Conservation (phyloP, 768 basidiomycete species). For the Pholiota microspora region DNA sequence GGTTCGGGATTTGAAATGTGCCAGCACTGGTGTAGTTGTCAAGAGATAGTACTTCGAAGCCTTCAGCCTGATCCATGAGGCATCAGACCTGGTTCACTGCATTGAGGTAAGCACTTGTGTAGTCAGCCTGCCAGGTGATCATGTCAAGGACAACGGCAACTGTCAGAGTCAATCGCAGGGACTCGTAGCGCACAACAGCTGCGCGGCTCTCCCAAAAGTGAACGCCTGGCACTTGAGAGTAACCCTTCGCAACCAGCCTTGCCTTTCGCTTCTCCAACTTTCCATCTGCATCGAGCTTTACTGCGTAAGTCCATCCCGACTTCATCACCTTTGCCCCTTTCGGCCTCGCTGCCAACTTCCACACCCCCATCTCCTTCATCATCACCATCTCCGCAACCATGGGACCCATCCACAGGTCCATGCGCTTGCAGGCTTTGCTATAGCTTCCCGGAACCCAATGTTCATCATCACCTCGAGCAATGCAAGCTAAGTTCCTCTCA, state of each 20-base stretch:
- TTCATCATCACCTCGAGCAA: no score
- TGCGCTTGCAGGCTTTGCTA: neutral
- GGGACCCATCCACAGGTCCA: neutral
- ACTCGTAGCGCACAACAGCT: constrained; percentile 1
- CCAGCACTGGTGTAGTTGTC: neutral
- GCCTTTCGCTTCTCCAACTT: constrained; percentile 29
- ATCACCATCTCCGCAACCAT: neutral
- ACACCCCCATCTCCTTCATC: neutral
- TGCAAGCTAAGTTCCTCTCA: no score
- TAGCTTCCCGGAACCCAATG: no score
- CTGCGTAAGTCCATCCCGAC: constrained; percentile 10
- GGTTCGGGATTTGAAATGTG: no score
- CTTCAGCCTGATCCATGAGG: neutral
- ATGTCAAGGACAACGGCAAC: neutral
- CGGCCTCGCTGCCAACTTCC: no score
- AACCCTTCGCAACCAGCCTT: constrained; percentile 39
- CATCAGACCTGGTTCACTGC: neutral
- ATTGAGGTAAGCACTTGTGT: neutral
- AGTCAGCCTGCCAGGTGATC: neutral
- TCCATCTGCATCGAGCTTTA: constrained; percentile 29
- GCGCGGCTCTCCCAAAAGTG: constrained; percentile 23
- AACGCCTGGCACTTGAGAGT: constrained; percentile 29
- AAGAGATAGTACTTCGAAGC: neutral
- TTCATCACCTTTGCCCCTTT: no score
- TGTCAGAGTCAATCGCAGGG: neutral